phyloP scores from a whole-genome alignment of 73 alveolate genomes.

The Paramecium pentaurelia region DNA sequence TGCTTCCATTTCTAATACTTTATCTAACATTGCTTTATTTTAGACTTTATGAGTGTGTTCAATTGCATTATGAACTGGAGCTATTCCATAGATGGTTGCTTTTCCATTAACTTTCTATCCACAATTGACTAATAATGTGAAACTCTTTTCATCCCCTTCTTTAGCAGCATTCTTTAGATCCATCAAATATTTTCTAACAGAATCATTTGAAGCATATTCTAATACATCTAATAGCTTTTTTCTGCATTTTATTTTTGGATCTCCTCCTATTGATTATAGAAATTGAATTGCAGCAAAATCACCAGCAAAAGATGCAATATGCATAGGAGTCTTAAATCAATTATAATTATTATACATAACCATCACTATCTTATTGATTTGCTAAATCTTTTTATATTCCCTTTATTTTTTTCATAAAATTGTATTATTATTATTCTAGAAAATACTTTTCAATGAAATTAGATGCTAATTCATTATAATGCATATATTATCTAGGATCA shows the following conservation, averaged over 20 bases:
- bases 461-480: not conserved
- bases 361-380: slow-evolving; percentile 69
- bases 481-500: slow-evolving; percentile 77
- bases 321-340: slow-evolving; percentile 74
- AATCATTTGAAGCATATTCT: slow-evolving; percentile 67
- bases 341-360: slow-evolving; percentile 9
- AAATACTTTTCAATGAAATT: slow-evolving; percentile 9
- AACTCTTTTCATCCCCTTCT: slow-evolving; percentile 72
- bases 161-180: slow-evolving; percentile 82
- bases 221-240: slow-evolving; percentile 48
- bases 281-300: slow-evolving; percentile 73
- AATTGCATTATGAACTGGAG: slow-evolving; percentile 87
- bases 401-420: slow-evolving; percentile 43
- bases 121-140: slow-evolving; percentile 72
- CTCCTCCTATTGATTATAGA: slow-evolving; percentile 67
- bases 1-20: slow-evolving; percentile 49
- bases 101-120: slow-evolving; percentile 76
- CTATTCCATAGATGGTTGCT: slow-evolving; percentile 76
- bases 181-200: slow-evolving; percentile 73
- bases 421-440: slow-evolving; percentile 40
- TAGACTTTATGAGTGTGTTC: slow-evolving; percentile 16
- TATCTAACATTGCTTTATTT: slow-evolving; percentile 7
- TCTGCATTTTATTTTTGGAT: slow-evolving; percentile 61
- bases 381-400: slow-evolving; percentile 62
- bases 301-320: slow-evolving; percentile 74